These are phyloP conservation scores for Pholiota adiposa DNA, from an alignment of 1,284 basidiomycete species.

Conservation along the genomic window DNA sequence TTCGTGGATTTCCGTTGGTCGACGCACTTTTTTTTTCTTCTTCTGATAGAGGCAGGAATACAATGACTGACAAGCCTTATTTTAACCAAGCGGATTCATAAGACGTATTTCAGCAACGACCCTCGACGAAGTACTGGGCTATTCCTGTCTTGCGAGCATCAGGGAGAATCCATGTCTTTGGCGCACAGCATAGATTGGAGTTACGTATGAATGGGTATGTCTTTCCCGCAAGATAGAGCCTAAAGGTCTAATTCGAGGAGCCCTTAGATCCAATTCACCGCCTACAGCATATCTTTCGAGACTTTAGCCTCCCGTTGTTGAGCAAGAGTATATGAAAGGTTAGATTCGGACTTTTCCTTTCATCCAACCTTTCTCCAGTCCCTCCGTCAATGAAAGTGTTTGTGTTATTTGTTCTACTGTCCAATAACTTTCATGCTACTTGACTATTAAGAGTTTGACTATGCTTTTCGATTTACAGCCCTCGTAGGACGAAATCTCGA, in stretches of 20 bases:
- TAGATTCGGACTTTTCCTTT: conserved; percentile 16
- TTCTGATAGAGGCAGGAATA: neutral
- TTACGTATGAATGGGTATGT: conserved; percentile 11
- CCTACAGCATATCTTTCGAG: neutral
- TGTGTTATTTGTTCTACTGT: neutral
- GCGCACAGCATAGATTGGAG: neutral
- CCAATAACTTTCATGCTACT: conserved; percentile 3
- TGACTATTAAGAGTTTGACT: conserved; percentile 6
- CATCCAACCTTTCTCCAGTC: conserved; percentile 2
- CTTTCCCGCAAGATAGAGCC: conserved; percentile 6
- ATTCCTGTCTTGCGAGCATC: neutral
- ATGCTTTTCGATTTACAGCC: conserved; percentile 11
- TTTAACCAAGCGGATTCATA: neutral
- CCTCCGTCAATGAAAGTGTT: neutral
- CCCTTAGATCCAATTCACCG: conserved; percentile 7
- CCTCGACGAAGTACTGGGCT: neutral
- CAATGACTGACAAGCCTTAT: neutral
- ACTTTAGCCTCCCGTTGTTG: conserved; percentile 3
- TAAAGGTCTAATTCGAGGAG: conserved; percentile 2
- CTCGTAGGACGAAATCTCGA: conserved; percentile 12
- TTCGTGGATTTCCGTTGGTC: neutral
- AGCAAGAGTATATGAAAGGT: conserved; percentile 1
- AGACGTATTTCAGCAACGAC: neutral
- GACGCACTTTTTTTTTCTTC: neutral
- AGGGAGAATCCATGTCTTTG: neutral